Conservation (phyloP, 2,329 filamentous ascomycete species). For the Ophiostoma montium region DNA sequence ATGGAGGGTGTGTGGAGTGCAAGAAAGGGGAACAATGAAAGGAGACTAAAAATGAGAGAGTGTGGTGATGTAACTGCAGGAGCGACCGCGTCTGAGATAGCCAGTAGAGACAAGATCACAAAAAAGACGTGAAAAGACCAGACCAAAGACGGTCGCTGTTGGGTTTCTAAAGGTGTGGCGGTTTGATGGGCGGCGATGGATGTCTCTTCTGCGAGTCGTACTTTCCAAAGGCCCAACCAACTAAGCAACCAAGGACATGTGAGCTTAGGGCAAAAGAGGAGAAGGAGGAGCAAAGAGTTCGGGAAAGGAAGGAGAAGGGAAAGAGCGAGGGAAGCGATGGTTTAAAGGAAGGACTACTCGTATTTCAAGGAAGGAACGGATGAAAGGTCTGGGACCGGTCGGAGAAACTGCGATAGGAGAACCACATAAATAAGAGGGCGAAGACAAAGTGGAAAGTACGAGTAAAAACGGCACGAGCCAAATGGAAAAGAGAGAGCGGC, state of each 20-base stretch:
- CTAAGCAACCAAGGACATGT: too few relatives aligned
- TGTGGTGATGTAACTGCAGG: neutral
- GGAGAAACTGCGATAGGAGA: neutral
- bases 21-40: neutral
- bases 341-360: neutral
- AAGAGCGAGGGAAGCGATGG: neutral
- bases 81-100: neutral
- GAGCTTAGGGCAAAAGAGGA: neutral
- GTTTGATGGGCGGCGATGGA: neutral
- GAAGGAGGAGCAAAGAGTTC: neutral
- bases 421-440: neutral
- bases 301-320: neutral
- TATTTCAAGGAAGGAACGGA: neutral
- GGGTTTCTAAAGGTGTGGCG: neutral
- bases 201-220: neutral
- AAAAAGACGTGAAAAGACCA: neutral
- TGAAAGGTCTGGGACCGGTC: neutral
- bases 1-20: neutral
- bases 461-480: slow-evolving; percentile 1
- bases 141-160: neutral
- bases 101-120: neutral
- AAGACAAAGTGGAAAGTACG: slow-evolving; percentile 1
- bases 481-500: slow-evolving; percentile 2
- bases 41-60: slow-evolving; percentile 2
- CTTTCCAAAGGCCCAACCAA: too few relatives aligned